phyloP scores from a whole-genome alignment of 805 yeast genomes.

The Saccharomycopsis sp. region DNA sequence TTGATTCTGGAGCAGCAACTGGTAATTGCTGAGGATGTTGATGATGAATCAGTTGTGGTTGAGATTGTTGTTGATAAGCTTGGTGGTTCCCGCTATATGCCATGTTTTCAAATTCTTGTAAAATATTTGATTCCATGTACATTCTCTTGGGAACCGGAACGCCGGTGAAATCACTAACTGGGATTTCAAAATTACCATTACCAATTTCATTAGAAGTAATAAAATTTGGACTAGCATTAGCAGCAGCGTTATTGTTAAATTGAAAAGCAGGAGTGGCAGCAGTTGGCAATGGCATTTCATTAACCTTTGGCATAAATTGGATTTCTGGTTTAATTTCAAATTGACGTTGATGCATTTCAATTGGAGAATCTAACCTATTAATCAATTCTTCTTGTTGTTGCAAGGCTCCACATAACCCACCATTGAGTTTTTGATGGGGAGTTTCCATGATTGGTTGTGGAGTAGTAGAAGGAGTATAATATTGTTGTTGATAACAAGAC shows the following conservation, averaged over 20 bases:
- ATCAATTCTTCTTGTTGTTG: constrained; percentile 20
- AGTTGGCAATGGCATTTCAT: too few species aligned
- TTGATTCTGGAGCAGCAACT: constrained; percentile 2
- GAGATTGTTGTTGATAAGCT: not conserved
- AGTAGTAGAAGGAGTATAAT: constrained; percentile 3
- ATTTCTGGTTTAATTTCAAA: too few species aligned
- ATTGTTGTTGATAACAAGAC: not conserved
- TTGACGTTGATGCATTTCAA: constrained; percentile 9
- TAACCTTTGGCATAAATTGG: too few species aligned
- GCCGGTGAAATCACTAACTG: not conserved
- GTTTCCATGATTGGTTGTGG: not conserved
- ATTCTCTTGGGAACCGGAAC: constrained; percentile 9
- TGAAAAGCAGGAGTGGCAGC: too few species aligned
- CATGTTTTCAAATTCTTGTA: constrained; percentile 2
- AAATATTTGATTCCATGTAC: constrained; percentile 5
- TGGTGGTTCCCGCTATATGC: not conserved
- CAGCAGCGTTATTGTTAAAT: too few species aligned
- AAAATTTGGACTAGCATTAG: not conserved
- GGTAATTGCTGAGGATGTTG: too few species aligned
- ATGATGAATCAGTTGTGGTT: too few species aligned
- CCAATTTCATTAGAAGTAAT: not conserved
- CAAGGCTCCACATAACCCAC: constrained; percentile 1
- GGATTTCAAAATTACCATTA: not conserved
- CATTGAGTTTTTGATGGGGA: constrained; percentile 2
- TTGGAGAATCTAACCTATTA: constrained; percentile 20